These are phyloP conservation scores for Bisporella sp. DNA, from an alignment of 2,329 filamentous ascomycete genomes.

Conservation along the genomic window DNA sequence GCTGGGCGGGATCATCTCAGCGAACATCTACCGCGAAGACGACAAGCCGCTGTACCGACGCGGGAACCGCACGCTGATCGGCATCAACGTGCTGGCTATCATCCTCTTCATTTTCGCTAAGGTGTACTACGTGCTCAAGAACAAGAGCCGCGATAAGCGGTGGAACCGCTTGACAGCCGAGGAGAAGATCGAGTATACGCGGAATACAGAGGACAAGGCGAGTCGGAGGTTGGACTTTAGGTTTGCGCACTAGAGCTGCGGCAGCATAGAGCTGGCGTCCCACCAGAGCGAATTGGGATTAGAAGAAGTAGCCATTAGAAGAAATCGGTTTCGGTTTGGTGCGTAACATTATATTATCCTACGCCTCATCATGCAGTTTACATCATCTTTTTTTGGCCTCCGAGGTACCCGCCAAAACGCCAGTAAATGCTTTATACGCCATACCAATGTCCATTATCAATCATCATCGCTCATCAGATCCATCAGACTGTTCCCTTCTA, in stretches of 20 bases:
- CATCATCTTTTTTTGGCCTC: too few relatives aligned
- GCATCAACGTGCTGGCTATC: constrained; percentile 38
- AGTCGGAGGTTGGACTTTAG: constrained; percentile 33
- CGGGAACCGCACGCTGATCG: constrained; percentile 51
- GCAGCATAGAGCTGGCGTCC: too few relatives aligned
- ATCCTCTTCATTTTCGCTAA: constrained; percentile 43
- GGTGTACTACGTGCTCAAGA: constrained; percentile 39
- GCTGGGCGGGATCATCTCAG: constrained; percentile 35
- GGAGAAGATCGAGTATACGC: constrained; percentile 30
- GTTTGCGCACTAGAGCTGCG: constrained; percentile 26
- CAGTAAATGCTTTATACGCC: neutral
- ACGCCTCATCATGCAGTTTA: too few relatives aligned
- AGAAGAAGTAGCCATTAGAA: too few relatives aligned
- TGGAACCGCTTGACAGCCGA: constrained; percentile 40
- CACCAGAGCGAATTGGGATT: too few relatives aligned
- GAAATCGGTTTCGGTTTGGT: too few relatives aligned
- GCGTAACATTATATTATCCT: too few relatives aligned
- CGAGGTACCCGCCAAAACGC: neutral
- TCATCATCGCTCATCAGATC: constrained; percentile 49
- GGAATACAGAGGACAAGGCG: constrained; percentile 30
- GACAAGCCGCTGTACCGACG: constrained; percentile 48
- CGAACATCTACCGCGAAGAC: constrained; percentile 42
- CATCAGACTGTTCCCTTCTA: constrained; percentile 42
- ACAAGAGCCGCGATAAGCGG: constrained; percentile 32
- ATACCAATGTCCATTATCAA: constrained; percentile 5